Percentiles rank a stretch among this genome's conserved stretches.
These are phyloP conservation scores for Friedmanniomyces endolithicus DNA, from an alignment of 495 filamentous ascomycete species.

Conservation along the genomic window DNA sequence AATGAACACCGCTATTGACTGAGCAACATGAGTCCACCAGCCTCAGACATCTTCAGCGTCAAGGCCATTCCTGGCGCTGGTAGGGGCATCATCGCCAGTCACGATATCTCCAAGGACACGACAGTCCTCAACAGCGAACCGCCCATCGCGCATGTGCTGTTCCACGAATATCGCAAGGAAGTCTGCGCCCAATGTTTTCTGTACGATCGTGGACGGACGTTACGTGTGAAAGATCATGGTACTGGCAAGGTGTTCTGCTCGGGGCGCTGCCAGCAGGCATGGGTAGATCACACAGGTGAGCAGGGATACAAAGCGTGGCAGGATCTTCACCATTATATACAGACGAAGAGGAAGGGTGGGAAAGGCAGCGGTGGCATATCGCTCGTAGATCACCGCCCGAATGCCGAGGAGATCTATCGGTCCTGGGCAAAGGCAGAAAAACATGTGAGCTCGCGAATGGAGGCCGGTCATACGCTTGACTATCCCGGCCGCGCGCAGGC, in stretches of 20 bases:
- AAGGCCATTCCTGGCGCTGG: constrained; percentile 23
- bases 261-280: constrained; percentile 15
- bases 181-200: constrained; percentile 30
- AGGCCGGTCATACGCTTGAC: neutral
- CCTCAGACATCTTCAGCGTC: constrained; percentile 21
- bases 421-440: neutral
- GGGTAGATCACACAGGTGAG: constrained; percentile 17
- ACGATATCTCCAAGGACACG: constrained; percentile 17
- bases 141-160: constrained; percentile 22
- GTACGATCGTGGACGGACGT: constrained; percentile 26
- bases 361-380: neutral
- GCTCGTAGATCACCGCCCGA: neutral
- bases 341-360: neutral
- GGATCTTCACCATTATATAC: constrained; percentile 4
- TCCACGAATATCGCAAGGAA: constrained; percentile 29
- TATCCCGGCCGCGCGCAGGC: neutral
- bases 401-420: neutral
- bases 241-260: constrained; percentile 28
- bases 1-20: too few species aligned
- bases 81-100: constrained; percentile 26
- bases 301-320: constrained; percentile 22
- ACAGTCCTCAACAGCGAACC: constrained; percentile 12
- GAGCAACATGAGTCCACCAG: constrained; percentile 6
- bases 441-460: neutral
- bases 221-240: constrained; percentile 15